Percentiles rank a stretch among this genome's conserved stretches.
Conservation (phyloP, 192 early-diverging fungal genomes). For the Neocallimastix lanati region DNA sequence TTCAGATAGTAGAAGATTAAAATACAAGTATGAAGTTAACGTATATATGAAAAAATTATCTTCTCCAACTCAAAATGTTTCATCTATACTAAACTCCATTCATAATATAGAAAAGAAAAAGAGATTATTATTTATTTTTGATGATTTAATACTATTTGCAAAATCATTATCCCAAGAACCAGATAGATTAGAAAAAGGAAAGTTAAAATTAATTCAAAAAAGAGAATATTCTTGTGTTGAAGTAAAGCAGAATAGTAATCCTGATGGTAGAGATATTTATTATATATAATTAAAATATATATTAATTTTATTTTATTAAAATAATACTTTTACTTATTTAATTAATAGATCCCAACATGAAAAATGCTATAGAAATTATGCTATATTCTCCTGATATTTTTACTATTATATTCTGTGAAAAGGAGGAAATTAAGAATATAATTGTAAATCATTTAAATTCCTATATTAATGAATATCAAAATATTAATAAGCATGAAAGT, state of each 20-base stretch:
- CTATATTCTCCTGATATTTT: neutral
- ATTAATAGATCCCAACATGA: neutral
- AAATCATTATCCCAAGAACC: neutral
- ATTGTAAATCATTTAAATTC: neutral
- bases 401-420: neutral
- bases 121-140: neutral
- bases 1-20: neutral
- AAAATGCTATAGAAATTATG: neutral
- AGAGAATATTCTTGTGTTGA: neutral
- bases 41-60: neutral
- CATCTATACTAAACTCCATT: neutral
- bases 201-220: neutral
- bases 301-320: neutral
- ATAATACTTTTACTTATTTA: neutral
- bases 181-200: neutral
- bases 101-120: neutral
- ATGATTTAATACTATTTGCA: neutral
- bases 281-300: too few relatives aligned
- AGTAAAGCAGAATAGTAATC: neutral
- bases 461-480: neutral
- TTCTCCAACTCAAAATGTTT: neutral
- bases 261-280: neutral
- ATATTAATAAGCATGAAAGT: neutral
- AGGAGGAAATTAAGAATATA: neutral
- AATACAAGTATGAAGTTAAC: neutral